phyloP scores from a whole-genome alignment of 2,329 filamentous ascomycete species.

The Tolypocladium pustulatum region DNA sequence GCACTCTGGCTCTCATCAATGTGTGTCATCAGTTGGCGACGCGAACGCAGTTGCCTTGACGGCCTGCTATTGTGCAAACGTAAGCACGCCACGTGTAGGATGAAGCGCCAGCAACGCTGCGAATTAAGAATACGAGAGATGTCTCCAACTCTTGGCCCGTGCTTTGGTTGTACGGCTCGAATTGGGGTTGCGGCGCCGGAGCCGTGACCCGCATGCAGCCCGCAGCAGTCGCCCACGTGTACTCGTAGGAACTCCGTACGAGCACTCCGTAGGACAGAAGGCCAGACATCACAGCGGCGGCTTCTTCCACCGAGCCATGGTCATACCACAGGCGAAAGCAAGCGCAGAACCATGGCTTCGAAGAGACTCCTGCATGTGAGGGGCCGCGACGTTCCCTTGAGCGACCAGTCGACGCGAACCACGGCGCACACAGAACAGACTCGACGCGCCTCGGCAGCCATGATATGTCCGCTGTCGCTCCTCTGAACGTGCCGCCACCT shows the following conservation, averaged over 20 bases:
- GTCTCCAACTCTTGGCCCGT: background rate
- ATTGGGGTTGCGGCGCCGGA: background rate
- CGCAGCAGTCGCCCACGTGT: background rate
- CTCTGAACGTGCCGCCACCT: background rate
- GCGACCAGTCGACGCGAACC: background rate
- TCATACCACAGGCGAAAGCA: background rate
- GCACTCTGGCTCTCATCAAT: background rate
- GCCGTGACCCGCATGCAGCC: background rate
- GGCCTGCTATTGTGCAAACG: background rate
- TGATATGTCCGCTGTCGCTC: background rate
- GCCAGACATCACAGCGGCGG: background rate
- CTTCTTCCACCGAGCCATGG: background rate
- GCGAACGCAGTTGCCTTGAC: no score
- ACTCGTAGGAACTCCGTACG: background rate
- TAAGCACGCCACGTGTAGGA: background rate
- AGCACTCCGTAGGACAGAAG: background rate
- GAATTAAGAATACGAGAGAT: background rate
- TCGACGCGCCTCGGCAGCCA: background rate
- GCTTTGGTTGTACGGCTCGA: background rate
- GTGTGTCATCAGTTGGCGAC: no score
- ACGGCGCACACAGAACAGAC: no score
- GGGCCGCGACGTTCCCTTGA: background rate
- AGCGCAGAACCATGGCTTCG: background rate
- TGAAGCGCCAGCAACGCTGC: background rate
- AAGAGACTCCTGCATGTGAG: background rate